A percentile compares a stretch with the other conserved stretches of the same genome.
Evolutionary conservation across 177 flowering plant genomes (phyloP).

Genomic region (Vitis hybrid): DNA sequence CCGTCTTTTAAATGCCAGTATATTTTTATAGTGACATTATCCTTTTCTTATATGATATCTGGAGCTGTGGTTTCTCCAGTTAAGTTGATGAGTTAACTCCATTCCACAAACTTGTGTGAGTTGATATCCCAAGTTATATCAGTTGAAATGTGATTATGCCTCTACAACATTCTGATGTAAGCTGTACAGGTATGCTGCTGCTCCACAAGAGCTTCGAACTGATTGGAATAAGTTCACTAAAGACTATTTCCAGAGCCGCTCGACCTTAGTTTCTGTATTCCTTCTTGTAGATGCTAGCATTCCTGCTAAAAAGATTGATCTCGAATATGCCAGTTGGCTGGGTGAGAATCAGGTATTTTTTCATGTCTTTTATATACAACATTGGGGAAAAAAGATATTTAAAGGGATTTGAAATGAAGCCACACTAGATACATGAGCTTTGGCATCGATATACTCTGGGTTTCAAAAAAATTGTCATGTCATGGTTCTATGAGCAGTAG

Average conservation of each 20-base stretch:
- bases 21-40: no score
- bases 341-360: constrained; percentile 77
- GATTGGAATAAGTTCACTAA: constrained; percentile 91
- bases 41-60: no score
- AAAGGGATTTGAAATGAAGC: no score
- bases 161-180: constrained; percentile 3
- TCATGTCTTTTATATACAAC: constrained; percentile 2
- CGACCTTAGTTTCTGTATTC: constrained; percentile 84
- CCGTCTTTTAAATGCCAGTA: no score
- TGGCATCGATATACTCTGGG: no score
- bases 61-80: not conserved
- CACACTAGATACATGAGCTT: no score
- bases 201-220: constrained; percentile 69
- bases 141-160: not conserved
- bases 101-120: not conserved
- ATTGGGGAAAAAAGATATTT: not conserved
- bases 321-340: constrained; percentile 97
- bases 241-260: constrained; percentile 81
- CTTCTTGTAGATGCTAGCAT: constrained; percentile 95
- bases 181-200: constrained; percentile 75
- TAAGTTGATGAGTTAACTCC: not conserved
- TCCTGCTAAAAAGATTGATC: constrained; percentile 86
- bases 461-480: not conserved
- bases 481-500: not conserved
- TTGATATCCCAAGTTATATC: not conserved